These are phyloP conservation scores for Amphibolis antarctica DNA, from an alignment of 106 monocot genomes.

Conservation along the genomic window DNA sequence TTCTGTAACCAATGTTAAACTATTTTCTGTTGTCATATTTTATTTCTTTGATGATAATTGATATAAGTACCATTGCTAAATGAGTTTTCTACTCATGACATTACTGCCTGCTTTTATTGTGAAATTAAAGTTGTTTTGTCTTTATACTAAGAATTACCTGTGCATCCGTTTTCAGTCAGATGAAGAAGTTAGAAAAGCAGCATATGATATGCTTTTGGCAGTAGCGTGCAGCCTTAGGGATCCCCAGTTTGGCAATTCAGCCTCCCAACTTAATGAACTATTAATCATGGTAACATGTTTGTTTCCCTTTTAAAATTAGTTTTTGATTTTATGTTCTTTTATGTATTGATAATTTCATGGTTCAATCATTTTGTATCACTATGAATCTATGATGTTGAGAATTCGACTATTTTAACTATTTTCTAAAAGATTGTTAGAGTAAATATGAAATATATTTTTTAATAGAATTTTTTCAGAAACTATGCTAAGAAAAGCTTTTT, in stretches of 20 bases:
- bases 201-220: constrained; percentile 59
- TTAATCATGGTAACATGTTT: constrained; percentile 53
- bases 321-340: too few species aligned
- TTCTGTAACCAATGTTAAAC: not conserved
- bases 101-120: too few species aligned
- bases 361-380: too few species aligned
- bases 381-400: too few species aligned
- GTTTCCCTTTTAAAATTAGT: too few species aligned
- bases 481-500: too few species aligned
- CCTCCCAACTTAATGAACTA: constrained; percentile 41
- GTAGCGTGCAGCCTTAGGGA: constrained; percentile 49
- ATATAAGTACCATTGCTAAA: not conserved
- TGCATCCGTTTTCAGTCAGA: constrained; percentile 37
- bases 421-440: too few species aligned
- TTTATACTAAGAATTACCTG: not conserved
- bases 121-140: not conserved
- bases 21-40: not conserved
- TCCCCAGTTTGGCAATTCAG: constrained; percentile 15
- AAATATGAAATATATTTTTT: too few species aligned
- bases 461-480: too few species aligned
- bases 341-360: too few species aligned
- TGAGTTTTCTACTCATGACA: not conserved
- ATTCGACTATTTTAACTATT: too few species aligned
- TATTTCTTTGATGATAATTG: not conserved
- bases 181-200: constrained; percentile 64